Percentiles rank a stretch among this genome's conserved stretches.
Conservation (phyloP, 768 basidiomycete genomes). For the Phallus indusiatus region DNA sequence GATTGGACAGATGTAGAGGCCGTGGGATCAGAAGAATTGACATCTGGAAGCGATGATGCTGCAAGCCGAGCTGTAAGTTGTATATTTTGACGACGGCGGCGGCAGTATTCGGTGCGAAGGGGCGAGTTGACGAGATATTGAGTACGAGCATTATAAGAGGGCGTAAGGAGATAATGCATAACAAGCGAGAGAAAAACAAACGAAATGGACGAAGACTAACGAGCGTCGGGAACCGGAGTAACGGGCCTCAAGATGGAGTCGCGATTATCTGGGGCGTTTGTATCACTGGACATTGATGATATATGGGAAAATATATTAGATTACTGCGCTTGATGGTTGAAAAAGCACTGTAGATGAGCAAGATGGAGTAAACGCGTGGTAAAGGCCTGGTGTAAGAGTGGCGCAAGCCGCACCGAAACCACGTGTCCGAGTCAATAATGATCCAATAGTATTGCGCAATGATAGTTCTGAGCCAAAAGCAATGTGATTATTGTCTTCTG, state of each 20-base stretch:
- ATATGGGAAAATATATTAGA: not conserved
- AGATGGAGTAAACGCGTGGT: not conserved
- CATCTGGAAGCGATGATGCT: not conserved
- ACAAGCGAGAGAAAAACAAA: constrained; percentile 1
- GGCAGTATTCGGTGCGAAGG: constrained; percentile 1
- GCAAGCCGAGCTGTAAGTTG: constrained; percentile 5
- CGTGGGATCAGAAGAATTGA: not conserved
- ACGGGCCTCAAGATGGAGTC: not conserved
- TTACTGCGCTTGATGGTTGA: not conserved
- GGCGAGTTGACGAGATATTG: constrained; percentile 1
- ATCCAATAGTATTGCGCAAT: not conserved
- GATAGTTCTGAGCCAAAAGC: too few relatives aligned
- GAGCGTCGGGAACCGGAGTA: constrained; percentile 7
- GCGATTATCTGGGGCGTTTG: not conserved
- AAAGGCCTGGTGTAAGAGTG: not conserved
- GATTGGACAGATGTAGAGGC: not conserved
- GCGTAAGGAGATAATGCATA: constrained; percentile 8
- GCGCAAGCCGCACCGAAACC: not conserved
- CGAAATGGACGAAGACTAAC: constrained; percentile 5
- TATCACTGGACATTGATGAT: not conserved
- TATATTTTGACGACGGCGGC: constrained; percentile 6
- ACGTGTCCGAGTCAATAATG: not conserved
- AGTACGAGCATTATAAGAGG: not conserved
- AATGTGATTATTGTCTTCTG: too few relatives aligned
- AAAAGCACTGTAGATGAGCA: not conserved